Evolutionary conservation across 495 filamentous ascomycete species (phyloP), one percentile per base, ranked within the genome.

Genomic region (Clavariopsis aquatica): DNA sequence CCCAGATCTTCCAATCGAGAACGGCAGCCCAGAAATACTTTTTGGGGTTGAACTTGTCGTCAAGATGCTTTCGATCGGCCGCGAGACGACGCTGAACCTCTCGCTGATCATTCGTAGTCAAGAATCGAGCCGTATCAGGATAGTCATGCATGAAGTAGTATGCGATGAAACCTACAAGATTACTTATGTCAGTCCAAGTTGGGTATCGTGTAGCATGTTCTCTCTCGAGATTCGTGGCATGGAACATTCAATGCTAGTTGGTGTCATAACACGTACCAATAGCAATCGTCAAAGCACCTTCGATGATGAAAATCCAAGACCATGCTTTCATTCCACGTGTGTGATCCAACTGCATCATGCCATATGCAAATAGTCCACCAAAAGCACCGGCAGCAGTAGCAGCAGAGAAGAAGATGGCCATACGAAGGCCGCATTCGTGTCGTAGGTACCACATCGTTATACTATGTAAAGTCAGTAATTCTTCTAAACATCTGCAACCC

Each of bases 321-420:
- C 71, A 74, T 2, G 63, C 70, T 23, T 45, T 20, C 13, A 57
- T 22, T 2, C 68, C 72, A 23, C 49, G 64, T 2, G 57, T 53
- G 13, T 62, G 65, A 17, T 70, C 58, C 46, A 74, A 49, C 29
- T 65, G 24, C 26, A 60, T 58, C 41, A 74, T 72, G 15, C 68
- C 71, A 26, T 62, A 67, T n/a, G 71, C 71, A 1, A 75, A 55
- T 27, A 73, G 53, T 1, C 71, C 73, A 20, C 70, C 72, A 49
- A 36, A 54, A 0, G 78, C 78, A 52, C 78, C 78, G 31, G 78
- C 78, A 17, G 73, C 62, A 17, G 78, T 76, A n/a, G 78, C 78
- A 26, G 78, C 78, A 53, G 66, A 70, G 60, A 75, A 75, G 71
- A 75, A 75, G 13, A 75, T 29, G 13, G 71, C 67, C 46, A 73